Conservation (phyloP, 768 basidiomycete genomes). For the Calocybe indica region DNA sequence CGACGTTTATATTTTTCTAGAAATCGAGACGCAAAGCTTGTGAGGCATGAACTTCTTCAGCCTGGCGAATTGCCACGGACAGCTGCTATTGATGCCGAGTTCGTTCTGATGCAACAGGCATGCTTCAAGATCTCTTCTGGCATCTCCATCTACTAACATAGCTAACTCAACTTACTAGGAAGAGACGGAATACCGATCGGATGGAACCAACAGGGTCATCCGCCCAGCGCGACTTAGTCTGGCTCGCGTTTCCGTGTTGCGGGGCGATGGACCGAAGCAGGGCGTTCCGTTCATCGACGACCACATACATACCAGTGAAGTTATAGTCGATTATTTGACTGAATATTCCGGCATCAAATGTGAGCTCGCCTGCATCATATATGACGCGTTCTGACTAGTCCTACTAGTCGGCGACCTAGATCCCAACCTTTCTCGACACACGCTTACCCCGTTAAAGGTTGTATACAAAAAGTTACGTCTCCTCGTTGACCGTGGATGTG, state of each 20-base stretch:
- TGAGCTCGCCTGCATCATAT: constrained; percentile 27
- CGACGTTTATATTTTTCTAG: constrained; percentile 29
- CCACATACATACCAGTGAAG: constrained; percentile 94
- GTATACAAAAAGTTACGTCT: constrained; percentile 96
- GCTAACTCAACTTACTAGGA: constrained; percentile 43
- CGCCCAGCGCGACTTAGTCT: constrained; percentile 88
- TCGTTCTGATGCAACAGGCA: constrained; percentile 94
- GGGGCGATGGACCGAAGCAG: constrained; percentile 76
- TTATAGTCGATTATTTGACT: constrained; percentile 93
- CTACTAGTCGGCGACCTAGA: constrained; percentile 86
- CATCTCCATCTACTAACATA: not conserved
- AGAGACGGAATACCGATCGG: constrained; percentile 91
- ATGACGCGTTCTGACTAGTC: constrained; percentile 3
- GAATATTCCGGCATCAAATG: constrained; percentile 96
- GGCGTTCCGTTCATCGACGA: constrained; percentile 96
- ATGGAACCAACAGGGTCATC: constrained; percentile 89
- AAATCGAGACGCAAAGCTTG: constrained; percentile 63
- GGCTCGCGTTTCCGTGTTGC: constrained; percentile 89
- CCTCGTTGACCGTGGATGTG: constrained; percentile 90
- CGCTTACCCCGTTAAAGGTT: constrained; percentile 92
- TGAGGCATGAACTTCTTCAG: constrained; percentile 74
- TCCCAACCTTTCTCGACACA: constrained; percentile 74
- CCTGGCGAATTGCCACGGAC: constrained; percentile 76
- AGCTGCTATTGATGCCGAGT: constrained; percentile 96
- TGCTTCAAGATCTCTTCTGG: constrained; percentile 3